Evolutionary conservation across 495 filamentous ascomycete genomes (phyloP).

Genomic region (Tuber calosporum): DNA sequence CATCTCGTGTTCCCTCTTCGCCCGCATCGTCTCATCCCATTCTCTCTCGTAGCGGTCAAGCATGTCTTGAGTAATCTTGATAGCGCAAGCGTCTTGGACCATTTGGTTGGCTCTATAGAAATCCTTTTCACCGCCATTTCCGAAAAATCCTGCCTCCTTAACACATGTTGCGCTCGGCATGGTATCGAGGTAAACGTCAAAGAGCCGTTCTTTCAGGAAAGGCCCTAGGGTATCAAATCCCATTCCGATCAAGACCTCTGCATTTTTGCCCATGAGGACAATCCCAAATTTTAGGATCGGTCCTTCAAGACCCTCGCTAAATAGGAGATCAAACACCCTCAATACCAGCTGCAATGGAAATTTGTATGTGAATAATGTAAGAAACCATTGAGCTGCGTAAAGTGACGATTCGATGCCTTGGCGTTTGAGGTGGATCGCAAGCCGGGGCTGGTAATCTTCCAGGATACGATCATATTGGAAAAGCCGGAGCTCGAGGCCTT

Average conservation of each 20-base stretch:
- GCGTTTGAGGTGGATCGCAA: slow-evolving; percentile 90
- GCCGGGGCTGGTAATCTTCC: slow-evolving; percentile 86
- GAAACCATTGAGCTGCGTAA: slow-evolving; percentile 98
- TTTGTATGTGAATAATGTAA: slow-evolving; percentile 97
- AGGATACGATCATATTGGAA: slow-evolving; percentile 93
- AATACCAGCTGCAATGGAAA: slow-evolving; percentile 95
- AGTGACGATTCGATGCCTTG: slow-evolving; percentile 81
- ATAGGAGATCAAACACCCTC: slow-evolving; percentile 91
- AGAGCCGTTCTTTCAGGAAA: slow-evolving; percentile 87
- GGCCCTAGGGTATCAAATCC: slow-evolving; percentile 81
- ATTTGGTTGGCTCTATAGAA: slow-evolving; percentile 89
- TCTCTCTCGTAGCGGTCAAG: slow-evolving; percentile 74
- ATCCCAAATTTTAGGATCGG: slow-evolving; percentile 89
- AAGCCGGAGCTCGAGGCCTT: slow-evolving; percentile 82
- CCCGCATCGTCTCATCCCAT: slow-evolving; percentile 79
- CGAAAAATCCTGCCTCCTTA: slow-evolving; percentile 95
- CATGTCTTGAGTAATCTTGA: slow-evolving; percentile 72
- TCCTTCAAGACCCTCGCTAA: slow-evolving; percentile 86
- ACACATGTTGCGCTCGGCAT: slow-evolving; percentile 78
- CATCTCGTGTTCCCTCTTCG: slow-evolving; percentile 69
- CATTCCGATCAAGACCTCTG: slow-evolving; percentile 68
- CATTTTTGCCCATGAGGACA: slow-evolving; percentile 91
- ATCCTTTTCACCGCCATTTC: slow-evolving; percentile 87
- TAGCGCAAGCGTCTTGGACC: slow-evolving; percentile 86
- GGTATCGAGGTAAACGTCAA: slow-evolving; percentile 94